Evolutionary conservation across 75 land plant genomes (phyloP), one percentile per base, ranked within the genome.

Genomic region (Pinus albicaulis): DNA sequence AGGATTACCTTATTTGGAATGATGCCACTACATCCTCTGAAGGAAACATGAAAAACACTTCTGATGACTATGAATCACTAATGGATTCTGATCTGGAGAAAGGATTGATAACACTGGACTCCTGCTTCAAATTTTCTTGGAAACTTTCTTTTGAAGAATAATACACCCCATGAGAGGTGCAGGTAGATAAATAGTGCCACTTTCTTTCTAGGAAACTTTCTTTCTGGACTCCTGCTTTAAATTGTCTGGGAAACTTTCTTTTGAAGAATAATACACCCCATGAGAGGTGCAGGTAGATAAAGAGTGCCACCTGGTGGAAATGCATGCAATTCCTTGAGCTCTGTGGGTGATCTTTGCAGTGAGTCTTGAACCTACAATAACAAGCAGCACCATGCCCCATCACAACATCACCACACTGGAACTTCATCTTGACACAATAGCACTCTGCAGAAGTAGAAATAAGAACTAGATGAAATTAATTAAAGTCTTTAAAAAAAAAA

Each of bases 221-320:
- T n/a, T n/a, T n/a, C 74, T 41, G 38, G 56, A 25, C 48, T 48
- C 20, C 7, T 68, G n/a, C 20, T 36, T 57, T 22, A 70, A 59
- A 62, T 73, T 53, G 34, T 60, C 28, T 55, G 59, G 79, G 23
- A 57, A 56, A 71, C 31, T 25, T 20, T 55, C 56, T 24, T 71
- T 71, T 22, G 34, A 38, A 48, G 73, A 71, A 53, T 71, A 71
- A 71, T 71, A 72, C 6, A 48, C 52, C 6, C 64, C 38, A 7
- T 72, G 28, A 26, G 88, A 55, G 28, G 74, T 57, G 80, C 82
- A 80, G 6, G 95, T 84, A 72, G 84, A 69, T 31, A 79, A 52
- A 59, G 92, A 83, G 73, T 92, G 95, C 93, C 95, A 92, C 57
- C n/a, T n/a, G n/a, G n/a, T n/a, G n/a, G n/a, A n/a, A n/a, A n/a